Evolutionary conservation across 768 basidiomycete genomes (phyloP).

Genomic region (Russula vinacea): DNA sequence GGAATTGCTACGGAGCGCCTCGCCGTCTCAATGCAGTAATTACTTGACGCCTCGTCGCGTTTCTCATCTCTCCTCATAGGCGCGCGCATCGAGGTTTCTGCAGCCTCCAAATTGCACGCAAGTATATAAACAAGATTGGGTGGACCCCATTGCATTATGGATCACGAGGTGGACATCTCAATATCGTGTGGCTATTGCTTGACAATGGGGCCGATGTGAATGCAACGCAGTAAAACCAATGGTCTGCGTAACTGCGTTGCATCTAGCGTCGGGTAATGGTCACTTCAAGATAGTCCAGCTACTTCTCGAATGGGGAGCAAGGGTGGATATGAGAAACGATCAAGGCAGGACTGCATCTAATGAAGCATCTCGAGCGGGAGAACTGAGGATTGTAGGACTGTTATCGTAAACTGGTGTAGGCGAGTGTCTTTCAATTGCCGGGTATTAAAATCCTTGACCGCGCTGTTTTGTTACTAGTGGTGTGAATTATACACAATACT

Average conservation of each 20-base stretch:
- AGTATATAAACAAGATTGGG: conserved; percentile 16
- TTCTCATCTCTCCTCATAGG: conserved; percentile 68
- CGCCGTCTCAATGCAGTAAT: not conserved
- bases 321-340: not conserved
- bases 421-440: no score
- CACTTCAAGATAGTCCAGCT: not conserved
- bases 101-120: conserved; percentile 62
- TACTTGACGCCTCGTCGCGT: conserved; percentile 64
- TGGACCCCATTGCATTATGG: not conserved
- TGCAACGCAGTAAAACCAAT: not conserved
- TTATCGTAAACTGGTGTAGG: not conserved
- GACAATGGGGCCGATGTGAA: not conserved
- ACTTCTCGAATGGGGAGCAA: not conserved
- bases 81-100: conserved; percentile 77
- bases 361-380: not conserved
- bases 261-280: not conserved
- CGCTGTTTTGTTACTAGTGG: not conserved
- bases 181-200: not conserved
- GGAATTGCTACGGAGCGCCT: no score
- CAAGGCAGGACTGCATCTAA: not conserved
- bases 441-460: not conserved
- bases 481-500: not conserved
- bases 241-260: conserved; percentile 5
- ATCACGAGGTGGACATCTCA: not conserved
- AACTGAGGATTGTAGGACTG: not conserved